Conservation (phyloP, 179 eudicot species). For the Beta macrorhiza region DNA sequence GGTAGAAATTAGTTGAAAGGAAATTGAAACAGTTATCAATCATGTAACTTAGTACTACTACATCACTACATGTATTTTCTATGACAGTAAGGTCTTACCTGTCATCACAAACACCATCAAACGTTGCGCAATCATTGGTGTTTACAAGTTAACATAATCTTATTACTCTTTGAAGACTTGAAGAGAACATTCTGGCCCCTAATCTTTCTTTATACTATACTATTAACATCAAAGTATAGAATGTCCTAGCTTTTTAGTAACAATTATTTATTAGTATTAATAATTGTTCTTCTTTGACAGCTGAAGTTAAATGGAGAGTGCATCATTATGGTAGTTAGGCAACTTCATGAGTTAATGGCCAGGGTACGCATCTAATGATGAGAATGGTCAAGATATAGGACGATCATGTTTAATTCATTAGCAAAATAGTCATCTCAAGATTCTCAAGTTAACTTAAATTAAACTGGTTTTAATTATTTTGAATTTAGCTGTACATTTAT, state of each 20-base stretch:
- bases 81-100: constrained; percentile 25
- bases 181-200: constrained; percentile 25
- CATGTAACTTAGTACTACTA: background rate
- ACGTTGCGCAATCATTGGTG: constrained; percentile 31
- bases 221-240: constrained; percentile 9
- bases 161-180: background rate
- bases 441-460: no score
- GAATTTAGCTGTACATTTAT: no score
- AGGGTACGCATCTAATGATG: constrained; percentile 13
- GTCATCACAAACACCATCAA: constrained; percentile 24
- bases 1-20: constrained; percentile 9
- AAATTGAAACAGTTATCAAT: background rate
- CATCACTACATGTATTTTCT: background rate
- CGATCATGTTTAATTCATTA: no score
- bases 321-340: constrained; percentile 14
- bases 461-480: no score
- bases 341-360: background rate
- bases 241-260: background rate
- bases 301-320: constrained; percentile 4
- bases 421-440: no score
- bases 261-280: background rate
- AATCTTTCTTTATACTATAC: constrained; percentile 1
- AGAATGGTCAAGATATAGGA: background rate
- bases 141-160: constrained; percentile 10
- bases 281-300: background rate